Evolutionary conservation across 352 stramenopile species (phyloP), one percentile per base, ranked within the genome.

Genomic region (Phytophthora podocarpi): DNA sequence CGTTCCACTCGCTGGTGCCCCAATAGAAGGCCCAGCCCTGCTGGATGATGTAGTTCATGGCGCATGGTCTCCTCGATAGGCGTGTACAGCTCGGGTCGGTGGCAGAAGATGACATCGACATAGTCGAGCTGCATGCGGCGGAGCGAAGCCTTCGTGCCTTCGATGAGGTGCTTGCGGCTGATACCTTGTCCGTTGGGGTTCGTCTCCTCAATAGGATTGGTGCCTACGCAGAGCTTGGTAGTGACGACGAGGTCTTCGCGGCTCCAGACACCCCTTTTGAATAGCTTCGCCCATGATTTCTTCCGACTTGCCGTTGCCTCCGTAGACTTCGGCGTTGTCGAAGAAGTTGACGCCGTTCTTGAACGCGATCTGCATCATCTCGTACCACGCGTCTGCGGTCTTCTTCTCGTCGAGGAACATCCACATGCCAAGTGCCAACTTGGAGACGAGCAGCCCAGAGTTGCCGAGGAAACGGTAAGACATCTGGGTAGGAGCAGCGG

Each of bases 41-140:
- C 18, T 51, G 11, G 20, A 59, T 59, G 7, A 51, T 20, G 28
- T 18, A 50, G 27, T 59, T 59, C 51, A 59, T 59, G 20, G 37
- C 21, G 39, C 20, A 59, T 39, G 12, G 51, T 51, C 37, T 59
- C 51, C 39, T 63, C 35, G 20, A 61, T 54, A 31, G 54, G 54
- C 11, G 45, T 64, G 26, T 41, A 65, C 12, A 26, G 27, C 13
- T 87, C 77, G 0, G 58, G 43, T n/a, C 74, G 68, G 35, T 87
- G 77, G 16, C 56, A 76, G 58, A 82, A 87, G 42, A 85, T 16
- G 13, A 87, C 48, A 49, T 71, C 62, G 12, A 67, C 62, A 49
- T 71, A 71, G 40, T 71, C 42, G 10, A 67, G 55, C n/a, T 62
- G 24, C 12, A 82, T 31, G 11, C 47, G 56, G 3, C 55, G 41